These are phyloP conservation scores for Colletotrichum tanaceti DNA, from an alignment of 2,329 filamentous ascomycete species.

Conservation along the genomic window DNA sequence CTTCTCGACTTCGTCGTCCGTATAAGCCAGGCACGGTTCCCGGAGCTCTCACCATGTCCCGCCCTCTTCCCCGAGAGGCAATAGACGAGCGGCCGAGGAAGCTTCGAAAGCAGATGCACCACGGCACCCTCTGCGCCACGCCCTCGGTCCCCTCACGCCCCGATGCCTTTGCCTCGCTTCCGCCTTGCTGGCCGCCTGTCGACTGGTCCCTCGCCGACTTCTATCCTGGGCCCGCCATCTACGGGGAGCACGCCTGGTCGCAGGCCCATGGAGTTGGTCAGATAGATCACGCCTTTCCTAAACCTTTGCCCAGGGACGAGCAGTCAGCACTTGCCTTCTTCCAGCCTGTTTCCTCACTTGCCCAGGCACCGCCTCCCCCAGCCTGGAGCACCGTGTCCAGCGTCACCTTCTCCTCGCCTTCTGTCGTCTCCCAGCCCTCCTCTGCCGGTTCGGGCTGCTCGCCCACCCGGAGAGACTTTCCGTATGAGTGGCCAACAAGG, in stretches of 20 bases:
- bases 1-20: neutral
- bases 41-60: slow-evolving; percentile 3
- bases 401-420: slow-evolving; percentile 43
- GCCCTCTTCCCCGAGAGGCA: neutral
- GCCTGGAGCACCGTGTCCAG: slow-evolving; percentile 46
- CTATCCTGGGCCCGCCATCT: slow-evolving; percentile 21
- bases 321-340: slow-evolving; percentile 7
- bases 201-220: slow-evolving; percentile 12
- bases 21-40: neutral
- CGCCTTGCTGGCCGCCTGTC: slow-evolving; percentile 32
- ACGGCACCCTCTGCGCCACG: neutral
- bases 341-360: neutral
- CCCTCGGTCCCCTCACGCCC: neutral
- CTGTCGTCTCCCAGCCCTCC: slow-evolving; percentile 42
- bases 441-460: slow-evolving; percentile 49
- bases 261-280: slow-evolving; percentile 18
- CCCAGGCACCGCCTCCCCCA: slow-evolving; percentile 4
- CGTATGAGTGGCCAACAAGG: slow-evolving; percentile 42
- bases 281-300: neutral
- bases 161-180: slow-evolving; percentile 17
- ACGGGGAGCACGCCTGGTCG: slow-evolving; percentile 24
- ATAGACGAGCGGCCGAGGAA: slow-evolving; percentile 3
- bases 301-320: slow-evolving; percentile 3
- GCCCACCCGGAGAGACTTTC: slow-evolving; percentile 46
- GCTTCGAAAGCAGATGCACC: neutral